Base-by-base conservation (phyloP, 75 land plant species). In the Isoetes taiwanensis region DNA sequence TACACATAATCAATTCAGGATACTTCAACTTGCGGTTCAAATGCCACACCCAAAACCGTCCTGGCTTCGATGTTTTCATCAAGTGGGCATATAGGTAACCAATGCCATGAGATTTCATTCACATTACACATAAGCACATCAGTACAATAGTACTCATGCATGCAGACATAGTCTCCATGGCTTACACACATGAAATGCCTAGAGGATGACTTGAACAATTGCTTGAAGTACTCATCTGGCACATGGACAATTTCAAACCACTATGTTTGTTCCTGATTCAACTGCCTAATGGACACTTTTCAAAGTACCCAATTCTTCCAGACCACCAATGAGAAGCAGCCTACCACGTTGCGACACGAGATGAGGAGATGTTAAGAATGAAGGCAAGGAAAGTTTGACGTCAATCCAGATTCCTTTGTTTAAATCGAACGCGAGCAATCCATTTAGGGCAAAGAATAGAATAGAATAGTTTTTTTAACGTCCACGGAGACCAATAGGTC, bases 321-420 rank as follows among this genome's bases (percentile, higher is more conserved):
- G 37, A 33, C 77, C 80, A 28, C 72, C 80, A 50, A 77, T 70
- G 54, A 77, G 41, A 43, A 77, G 27, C 52, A 77, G 71, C 31
- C 43, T 32, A 1, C 68, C 69, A 1, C 65, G 62, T 32, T 69
- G 63, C n/a, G 55, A 62, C 24, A 77, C 11, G 23, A 77, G 37
- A 50, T 77, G 76, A 3, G 77, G 64, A 28, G 64, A 77, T 12
- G 19, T 58, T 23, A 77, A 25, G 8, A 62, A 43, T 34, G 34
- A 39, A 11, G 80, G 80, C 55, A 69, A 43, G 26, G 29, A 48
- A 8, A 64, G 65, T 39, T 64, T 34, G 17, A 69, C 33, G 26
- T 63, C 58, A 28, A 56, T 42, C 77, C 80, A 73, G 5, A 14
- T 20, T 12, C 72, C 80, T 30, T 60, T 32, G 1, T 61, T 48